Percentiles rank a stretch among this genome's conserved stretches.
Conservation (phyloP, 2,329 filamentous ascomycete species). For the Botrytis fabae region DNA sequence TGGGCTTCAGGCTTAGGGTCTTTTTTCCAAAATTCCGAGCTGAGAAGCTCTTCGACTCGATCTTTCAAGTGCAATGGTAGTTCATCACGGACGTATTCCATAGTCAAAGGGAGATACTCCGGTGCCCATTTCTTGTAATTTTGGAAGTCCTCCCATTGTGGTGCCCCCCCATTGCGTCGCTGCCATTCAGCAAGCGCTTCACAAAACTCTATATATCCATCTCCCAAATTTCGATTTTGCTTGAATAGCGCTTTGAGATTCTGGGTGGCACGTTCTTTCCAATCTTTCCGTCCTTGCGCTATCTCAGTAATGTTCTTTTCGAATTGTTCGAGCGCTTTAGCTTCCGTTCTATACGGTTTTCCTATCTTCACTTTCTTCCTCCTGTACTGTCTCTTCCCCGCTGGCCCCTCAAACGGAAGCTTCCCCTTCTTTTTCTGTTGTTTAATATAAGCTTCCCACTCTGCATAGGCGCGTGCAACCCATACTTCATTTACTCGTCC, state of each 20-base stretch:
- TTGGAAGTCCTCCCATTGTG: not conserved
- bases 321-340: constrained; percentile 3
- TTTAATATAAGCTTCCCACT: constrained; percentile 17
- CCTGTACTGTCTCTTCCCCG: not conserved
- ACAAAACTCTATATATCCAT: constrained; percentile 12
- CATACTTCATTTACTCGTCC: constrained; percentile 33
- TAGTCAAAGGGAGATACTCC: not conserved
- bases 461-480: constrained; percentile 28
- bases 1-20: not conserved
- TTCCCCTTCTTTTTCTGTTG: constrained; percentile 23
- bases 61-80: not conserved
- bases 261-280: not conserved
- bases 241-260: not conserved
- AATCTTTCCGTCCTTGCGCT: not conserved
- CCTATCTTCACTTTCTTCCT: constrained; percentile 10
- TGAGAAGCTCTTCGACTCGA: not conserved
- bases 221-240: not conserved
- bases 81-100: not conserved
- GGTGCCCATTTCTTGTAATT: constrained; percentile 8
- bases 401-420: not conserved
- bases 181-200: not conserved
- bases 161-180: not conserved
- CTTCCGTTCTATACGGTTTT: not conserved
- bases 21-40: not conserved
- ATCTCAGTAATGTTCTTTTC: not conserved